phyloP scores from a whole-genome alignment of 345 rosid genomes.

The Acer campestre region DNA sequence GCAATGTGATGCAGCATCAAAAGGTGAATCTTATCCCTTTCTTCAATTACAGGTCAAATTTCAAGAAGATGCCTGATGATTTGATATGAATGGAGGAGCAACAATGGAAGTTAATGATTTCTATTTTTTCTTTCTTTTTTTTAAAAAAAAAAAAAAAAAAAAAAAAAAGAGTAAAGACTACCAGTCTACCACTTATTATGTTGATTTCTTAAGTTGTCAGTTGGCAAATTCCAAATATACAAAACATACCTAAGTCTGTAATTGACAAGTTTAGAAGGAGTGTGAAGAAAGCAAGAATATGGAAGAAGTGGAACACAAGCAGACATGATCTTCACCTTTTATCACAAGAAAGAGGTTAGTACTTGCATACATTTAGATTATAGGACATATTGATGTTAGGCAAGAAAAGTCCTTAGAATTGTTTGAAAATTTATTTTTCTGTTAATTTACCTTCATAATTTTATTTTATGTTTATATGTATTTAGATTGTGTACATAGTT shows the following conservation, averaged over 20 bases:
- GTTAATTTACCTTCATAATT: not conserved
- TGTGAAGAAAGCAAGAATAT: not conserved
- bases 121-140: no score
- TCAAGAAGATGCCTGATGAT: no score
- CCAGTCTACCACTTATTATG: not conserved
- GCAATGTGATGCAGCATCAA: no score
- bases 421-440: not conserved
- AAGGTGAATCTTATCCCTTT: no score
- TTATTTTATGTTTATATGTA: not conserved
- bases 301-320: constrained; percentile 1
- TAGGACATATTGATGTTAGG: not conserved
- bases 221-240: no score
- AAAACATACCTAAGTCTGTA: no score
- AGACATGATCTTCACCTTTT: not conserved
- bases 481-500: not conserved
- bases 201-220: not conserved
- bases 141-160: no score
- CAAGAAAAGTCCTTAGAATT: not conserved
- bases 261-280: not conserved
- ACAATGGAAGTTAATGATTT: not conserved
- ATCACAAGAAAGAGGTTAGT: not conserved
- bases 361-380: not conserved
- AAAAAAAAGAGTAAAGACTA: not conserved
- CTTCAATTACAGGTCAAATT: no score
- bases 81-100: not conserved